Evolutionary conservation across 2,329 filamentous ascomycete genomes (phyloP).

Genomic region (Stylonectria norvegica): DNA sequence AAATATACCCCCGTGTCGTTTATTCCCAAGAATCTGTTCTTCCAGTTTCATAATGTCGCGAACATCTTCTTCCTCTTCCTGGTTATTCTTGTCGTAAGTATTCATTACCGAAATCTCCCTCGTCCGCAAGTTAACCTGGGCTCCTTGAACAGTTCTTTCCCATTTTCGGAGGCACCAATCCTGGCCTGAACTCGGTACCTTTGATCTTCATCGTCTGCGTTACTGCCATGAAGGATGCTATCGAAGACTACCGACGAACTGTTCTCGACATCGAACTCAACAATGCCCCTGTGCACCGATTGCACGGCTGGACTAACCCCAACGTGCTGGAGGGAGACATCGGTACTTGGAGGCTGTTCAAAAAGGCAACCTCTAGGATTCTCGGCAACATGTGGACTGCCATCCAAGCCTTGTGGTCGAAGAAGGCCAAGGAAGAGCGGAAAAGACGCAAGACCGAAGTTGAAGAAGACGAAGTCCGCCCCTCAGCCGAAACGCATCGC

Average conservation of each 20-base stretch:
- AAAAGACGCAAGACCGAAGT: constrained; percentile 42
- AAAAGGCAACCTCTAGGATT: constrained; percentile 75
- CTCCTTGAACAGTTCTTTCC: constrained; percentile 73
- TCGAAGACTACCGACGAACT: constrained; percentile 93
- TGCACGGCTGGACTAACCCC: constrained; percentile 87
- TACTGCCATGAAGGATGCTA: constrained; percentile 88
- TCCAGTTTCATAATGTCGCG: constrained; percentile 97
- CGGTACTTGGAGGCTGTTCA: constrained; percentile 80
- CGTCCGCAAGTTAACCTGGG: constrained; percentile 14
- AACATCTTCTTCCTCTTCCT: constrained; percentile 98
- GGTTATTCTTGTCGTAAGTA: constrained; percentile 85
- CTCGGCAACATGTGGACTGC: constrained; percentile 52
- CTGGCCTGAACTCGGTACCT: constrained; percentile 83
- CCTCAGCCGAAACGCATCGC: constrained; percentile 49
- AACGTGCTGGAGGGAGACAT: constrained; percentile 87
- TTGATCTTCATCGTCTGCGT: constrained; percentile 87
- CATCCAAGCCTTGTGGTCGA: constrained; percentile 47
- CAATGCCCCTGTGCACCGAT: constrained; percentile 88
- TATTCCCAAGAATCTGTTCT: constrained; percentile 93
- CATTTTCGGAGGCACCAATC: constrained; percentile 90
- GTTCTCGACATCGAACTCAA: constrained; percentile 90
- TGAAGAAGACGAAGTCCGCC: constrained; percentile 52
- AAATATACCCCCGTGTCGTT: constrained; percentile 97
- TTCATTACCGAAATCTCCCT: no score
- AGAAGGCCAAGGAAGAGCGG: constrained; percentile 48